Base-by-base conservation (phyloP, 75 land plant species). In the Adiantum capillusveneris region DNA sequence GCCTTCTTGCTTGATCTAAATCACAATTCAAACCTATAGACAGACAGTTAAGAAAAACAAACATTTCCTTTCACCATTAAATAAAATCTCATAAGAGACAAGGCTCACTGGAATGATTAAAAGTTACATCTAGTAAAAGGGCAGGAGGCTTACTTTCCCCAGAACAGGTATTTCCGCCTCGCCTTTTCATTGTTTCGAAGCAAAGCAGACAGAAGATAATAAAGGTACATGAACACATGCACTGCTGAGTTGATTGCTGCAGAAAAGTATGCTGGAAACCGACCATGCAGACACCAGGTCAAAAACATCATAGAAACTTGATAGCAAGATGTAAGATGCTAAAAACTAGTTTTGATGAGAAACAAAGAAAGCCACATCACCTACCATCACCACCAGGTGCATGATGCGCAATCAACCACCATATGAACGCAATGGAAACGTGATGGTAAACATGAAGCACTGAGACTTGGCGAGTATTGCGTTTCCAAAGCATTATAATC, bases 361-460 rank as follows among this genome's bases (percentile, higher is more conserved):
- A 34, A 34, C 3, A 20, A 30, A 51, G 30, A 28, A 63, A 52
- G 31, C 25, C 21, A 3, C 20, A 31, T 2, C 1, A 9, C 18
- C 29, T 68, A 73, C 76, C 76, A 61, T 74, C 76, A 49, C 76
- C 76, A 26, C 76, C 76, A 39, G 76, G 76, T n/a, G 76, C 76
- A 48, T 74, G 72, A 41, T 74, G 61, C 19, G 65, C 71, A 61
- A 74, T 74, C 36, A 56, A 45, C 76, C 76, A 74, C 76, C 76
- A 74, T 37, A 74, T 74, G 43, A 74, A 36, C 16, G 76, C 57
- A 34, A 74, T 63, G 31, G 72, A 74, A 28, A 58, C 73, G 45
- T 74, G 76, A 53, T 74, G 76, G 56, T 74, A 74, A 0, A 74
- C 76, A 29, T 74, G 71, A 25, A 74, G 66, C 30, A 74, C 58